These are phyloP conservation scores for Nigrospora osmanthi DNA, from an alignment of 2,329 filamentous ascomycete genomes.

Conservation along the genomic window DNA sequence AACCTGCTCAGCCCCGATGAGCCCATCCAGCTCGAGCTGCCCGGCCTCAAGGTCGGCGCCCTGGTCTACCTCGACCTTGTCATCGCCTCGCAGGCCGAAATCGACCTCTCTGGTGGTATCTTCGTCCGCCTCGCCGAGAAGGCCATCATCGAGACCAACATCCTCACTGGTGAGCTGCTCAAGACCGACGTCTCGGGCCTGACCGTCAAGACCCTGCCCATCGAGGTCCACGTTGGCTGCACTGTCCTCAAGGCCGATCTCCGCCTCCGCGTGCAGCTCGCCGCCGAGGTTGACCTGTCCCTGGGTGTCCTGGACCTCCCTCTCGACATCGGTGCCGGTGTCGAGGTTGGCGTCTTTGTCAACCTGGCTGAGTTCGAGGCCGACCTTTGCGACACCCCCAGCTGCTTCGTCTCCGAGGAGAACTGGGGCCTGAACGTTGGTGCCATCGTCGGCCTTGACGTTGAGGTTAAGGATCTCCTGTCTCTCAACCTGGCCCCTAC, in stretches of 20 bases:
- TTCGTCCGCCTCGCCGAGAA: conserved; percentile 42
- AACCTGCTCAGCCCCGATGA: conserved; percentile 38
- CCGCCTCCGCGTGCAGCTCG: conserved; percentile 40
- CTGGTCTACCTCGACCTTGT: conserved; percentile 45
- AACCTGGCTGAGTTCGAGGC: conserved; percentile 47
- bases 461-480: conserved; percentile 25
- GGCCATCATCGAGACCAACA: conserved; percentile 30
- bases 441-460: conserved; percentile 4
- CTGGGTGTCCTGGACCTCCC: conserved; percentile 15
- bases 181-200: conserved; percentile 42
- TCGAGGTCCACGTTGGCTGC: conserved; percentile 34
- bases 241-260: conserved; percentile 40
- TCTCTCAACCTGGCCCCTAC: conserved; percentile 30
- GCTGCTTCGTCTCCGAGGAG: conserved; percentile 28
- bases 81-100: conserved; percentile 34
- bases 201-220: conserved; percentile 34
- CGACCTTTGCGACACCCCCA: conserved; percentile 25
- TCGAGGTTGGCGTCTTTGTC: conserved; percentile 37
- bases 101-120: conserved; percentile 44
- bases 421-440: conserved; percentile 28
- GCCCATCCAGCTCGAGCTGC: conserved; percentile 32
- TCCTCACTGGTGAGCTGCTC: conserved; percentile 35
- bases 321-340: conserved; percentile 27
- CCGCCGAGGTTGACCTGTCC: conserved; percentile 25
- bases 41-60: conserved; percentile 34